phyloP scores from a whole-genome alignment of 176 grass and related monocot species.

The Rhynchospora pubera region DNA sequence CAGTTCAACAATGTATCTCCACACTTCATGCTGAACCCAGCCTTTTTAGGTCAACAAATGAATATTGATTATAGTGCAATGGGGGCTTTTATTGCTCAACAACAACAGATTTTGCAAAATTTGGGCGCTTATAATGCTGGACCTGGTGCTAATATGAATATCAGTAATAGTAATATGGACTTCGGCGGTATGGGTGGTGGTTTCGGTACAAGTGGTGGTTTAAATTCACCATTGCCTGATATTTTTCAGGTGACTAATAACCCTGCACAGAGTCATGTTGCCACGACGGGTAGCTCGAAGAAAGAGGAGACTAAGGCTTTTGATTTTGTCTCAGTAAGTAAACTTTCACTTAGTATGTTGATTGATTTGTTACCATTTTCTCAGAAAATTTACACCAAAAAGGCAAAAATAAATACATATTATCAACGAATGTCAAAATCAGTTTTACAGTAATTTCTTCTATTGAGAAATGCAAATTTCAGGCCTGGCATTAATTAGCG shows the following conservation, averaged over 20 bases:
- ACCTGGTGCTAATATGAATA: constrained; percentile 33
- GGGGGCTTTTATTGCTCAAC: constrained; percentile 77
- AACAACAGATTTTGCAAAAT: constrained; percentile 79
- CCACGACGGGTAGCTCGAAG: constrained; percentile 49
- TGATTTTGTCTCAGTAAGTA: constrained; percentile 94
- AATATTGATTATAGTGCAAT: constrained; percentile 80
- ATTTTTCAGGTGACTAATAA: constrained; percentile 72
- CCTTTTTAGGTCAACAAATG: constrained; percentile 66
- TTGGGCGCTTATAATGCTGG: constrained; percentile 65
- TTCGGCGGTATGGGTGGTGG: constrained; percentile 16
- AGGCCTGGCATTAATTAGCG: neutral
- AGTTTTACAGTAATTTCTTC: neutral
- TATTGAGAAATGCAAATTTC: neutral
- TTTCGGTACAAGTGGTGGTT: neutral
- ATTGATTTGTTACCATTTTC: neutral
- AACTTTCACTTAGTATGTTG: neutral
- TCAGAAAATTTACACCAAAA: neutral
- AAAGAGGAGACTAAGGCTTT: constrained; percentile 98
- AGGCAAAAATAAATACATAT: neutral
- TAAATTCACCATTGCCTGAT: constrained; percentile 62
- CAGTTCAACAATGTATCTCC: constrained; percentile 53
- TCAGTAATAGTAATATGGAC: constrained; percentile 34
- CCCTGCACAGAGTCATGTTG: constrained; percentile 56
- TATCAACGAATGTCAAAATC: neutral
- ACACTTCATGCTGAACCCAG: constrained; percentile 65